Base-by-base conservation (phyloP, 1,284 basidiomycete species). In the Porogramme epimiltina region DNA sequence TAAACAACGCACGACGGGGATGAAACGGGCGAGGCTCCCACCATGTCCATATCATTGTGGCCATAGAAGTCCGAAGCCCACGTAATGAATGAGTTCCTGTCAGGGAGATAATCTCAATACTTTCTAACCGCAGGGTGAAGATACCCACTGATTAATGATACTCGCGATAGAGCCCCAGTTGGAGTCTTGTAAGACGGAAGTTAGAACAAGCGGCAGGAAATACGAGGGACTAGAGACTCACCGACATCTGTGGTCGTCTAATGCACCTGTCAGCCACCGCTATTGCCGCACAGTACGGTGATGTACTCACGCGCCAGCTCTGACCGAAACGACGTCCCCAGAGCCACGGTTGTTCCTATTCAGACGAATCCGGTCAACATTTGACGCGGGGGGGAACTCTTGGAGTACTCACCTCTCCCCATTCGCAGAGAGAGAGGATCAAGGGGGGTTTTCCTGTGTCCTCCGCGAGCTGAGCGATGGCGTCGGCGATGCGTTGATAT, bases 41-140 rank as follows among this genome's bases (percentile, higher is more conserved):
- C 81, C 62, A 84, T 83, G 60, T 85, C 82, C 64, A 84, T 64
- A 60, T 85, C 82, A 55, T 83, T 84, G 51, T 75, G 77, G 3
- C 80, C 82, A 60, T 80, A 84, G 58, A 84, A 85, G 65, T 84
- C 79, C 16, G 80, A 75, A 4, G 78, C 78, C 63, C 72, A 77
- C 0, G 82, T 74, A 44, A 74, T 70, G 56, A 74, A 73, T 4
- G 72, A 73, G 50, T 70, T 72, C 48, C 69, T 72, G n/a, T n/a
- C n/a, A n/a, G n/a, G n/a, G n/a, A n/a, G n/a, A n/a, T n/a, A n/a
- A n/a, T n/a, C n/a, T n/a, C n/a, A n/a, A n/a, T n/a, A n/a, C n/a
- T n/a, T n/a, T n/a, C n/a, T n/a, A n/a, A n/a, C n/a, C n/a, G n/a
- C n/a, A n/a, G n/a, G n/a, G n/a, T n/a, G n/a, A n/a, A n/a, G n/a